Base-by-base conservation (phyloP, 495 filamentous ascomycete genomes). In the Penicillium cinerascens region DNA sequence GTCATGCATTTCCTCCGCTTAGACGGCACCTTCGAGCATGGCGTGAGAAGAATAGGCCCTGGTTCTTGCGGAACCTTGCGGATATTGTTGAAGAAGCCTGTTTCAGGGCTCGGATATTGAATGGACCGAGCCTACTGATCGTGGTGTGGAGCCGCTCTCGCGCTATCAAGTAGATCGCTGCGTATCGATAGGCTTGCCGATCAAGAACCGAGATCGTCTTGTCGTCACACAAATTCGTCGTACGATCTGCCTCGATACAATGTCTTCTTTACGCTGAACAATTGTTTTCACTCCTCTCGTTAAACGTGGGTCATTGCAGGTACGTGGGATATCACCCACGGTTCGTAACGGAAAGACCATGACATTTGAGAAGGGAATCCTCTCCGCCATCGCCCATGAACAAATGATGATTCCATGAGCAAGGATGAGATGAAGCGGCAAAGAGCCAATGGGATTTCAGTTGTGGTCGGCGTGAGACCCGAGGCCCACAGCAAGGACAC, bases 251-350 rank as follows among this genome's bases (percentile, higher is more conserved):
- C 1, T 29, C 26, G 9, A 29, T 7, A 1, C 7, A 4, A 29
- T 29, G 1, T 33, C 29, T 13, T 33, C 9, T 33, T 33, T 33
- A 33, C 10, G 0, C 13, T 1, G 10, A 13, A 33, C 29, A 33
- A 11, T 15, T 11, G 29, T 33, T 33, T 33, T 29, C 26, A 1
- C 9, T 29, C 13, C 29, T 33, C 29, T 13, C 29, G 29, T 16
- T 7, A 7, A 39, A 20, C 4, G 37, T 10, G 40, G 52, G 7
- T 49, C n/a, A 17, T 17, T 22, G 16, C 33, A 33, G 46, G n/a
- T 16, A 55, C 52, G 52, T 49, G 18, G 23, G 23, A n/a, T 9
- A 17, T 21, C 20, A 29, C 42, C 44, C 52, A 29, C 7, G 49
- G 29, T 38, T 37, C 20, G 8, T 22, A 9, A 16, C 3, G 3